Base-by-base conservation (phyloP, 495 filamentous ascomycete species). In the Cercophora scortea region DNA sequence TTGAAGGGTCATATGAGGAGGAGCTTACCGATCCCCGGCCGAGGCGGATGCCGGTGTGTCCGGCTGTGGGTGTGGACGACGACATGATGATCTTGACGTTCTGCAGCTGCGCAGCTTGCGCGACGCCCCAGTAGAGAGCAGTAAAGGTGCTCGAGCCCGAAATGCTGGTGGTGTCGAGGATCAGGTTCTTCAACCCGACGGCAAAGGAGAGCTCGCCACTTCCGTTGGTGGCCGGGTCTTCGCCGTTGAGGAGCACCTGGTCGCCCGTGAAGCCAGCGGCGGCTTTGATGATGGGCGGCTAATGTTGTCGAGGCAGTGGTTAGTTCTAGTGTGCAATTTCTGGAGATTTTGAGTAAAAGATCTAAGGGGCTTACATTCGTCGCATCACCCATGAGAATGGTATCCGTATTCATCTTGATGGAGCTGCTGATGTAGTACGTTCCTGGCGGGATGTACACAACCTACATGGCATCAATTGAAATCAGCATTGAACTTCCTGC, bases 111-210 rank as follows among this genome's bases (percentile, higher is more conserved):
- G 81, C 74, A 17, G 71, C 82, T 53, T 88, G 79, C 0, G 81
- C 81, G 6, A 84, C 83, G 13, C 82, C 81, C 86, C 86, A 90
- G 53, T 82, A 83, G 33, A 90, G 78, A 32, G 84, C 86, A 2
- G 77, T 73, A 32, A 74, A 74, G 0, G 56, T 61, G 12, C 55
- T 71, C 11, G 70, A 62, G 32, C 61, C 64, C 4, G 79, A 61
- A 39, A 88, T 76, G 8, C 56, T 66, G 3, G 82, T 87, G 43
- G 81, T 76, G 55, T 89, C 86, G 15, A 90, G 68, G 47, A 87
- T 73, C 11, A 89, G 59, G 59, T 90, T 89, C 50, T 85, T 78
- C 49, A 89, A 70, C 49, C 81, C 77, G 18, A 86, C 72, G 45
- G 76, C 84, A 59, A 89, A 88, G 12, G 66, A 69, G 0, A 70